phyloP scores from a whole-genome alignment of 805 yeast genomes.

The Tanozyma kutaoensis region DNA sequence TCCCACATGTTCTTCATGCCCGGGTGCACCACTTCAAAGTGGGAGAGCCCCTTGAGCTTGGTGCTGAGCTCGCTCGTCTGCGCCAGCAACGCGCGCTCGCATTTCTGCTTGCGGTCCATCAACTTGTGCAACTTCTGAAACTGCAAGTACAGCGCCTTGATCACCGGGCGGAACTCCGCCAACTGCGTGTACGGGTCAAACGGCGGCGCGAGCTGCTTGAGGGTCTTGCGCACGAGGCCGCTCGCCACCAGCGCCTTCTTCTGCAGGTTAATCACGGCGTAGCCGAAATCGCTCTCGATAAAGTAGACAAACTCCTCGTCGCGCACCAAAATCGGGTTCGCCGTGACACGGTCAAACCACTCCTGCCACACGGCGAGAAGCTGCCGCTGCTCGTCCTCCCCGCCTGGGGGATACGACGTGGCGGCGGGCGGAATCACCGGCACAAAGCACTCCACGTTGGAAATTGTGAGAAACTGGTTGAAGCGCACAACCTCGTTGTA shows the following conservation, averaged over 20 bases:
- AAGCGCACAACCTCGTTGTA: conserved; percentile 65
- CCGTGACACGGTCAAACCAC: conserved; percentile 71
- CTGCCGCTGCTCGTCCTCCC: conserved; percentile 62
- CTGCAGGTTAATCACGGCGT: conserved; percentile 46
- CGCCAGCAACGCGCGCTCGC: conserved; percentile 37
- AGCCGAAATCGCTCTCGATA: conserved; percentile 62
- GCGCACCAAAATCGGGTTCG: conserved; percentile 67
- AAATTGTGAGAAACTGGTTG: conserved; percentile 63
- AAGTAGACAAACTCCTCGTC: conserved; percentile 85
- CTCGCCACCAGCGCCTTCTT: conserved; percentile 55
- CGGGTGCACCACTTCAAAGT: conserved; percentile 35
- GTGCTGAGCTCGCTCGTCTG: conserved; percentile 35
- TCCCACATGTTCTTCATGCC: conserved; percentile 75
- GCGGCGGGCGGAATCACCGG: conserved; percentile 72
- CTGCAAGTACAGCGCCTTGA: conserved; percentile 57
- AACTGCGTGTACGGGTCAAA: conserved; percentile 75
- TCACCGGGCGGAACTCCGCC: conserved; percentile 76
- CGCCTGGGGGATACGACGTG: conserved; percentile 73
- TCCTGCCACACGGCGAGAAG: conserved; percentile 52
- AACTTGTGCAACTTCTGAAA: conserved; percentile 40
- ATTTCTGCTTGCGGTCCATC: conserved; percentile 42
- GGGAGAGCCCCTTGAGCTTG: conserved; percentile 25
- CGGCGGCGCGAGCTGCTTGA: conserved; percentile 87
- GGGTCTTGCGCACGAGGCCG: conserved; percentile 76
- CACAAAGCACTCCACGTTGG: conserved; percentile 85